Percentiles rank a stretch among this genome's conserved stretches.
Conservation (phyloP, 257 asterid genomes). For the Solanum chiquidenum region DNA sequence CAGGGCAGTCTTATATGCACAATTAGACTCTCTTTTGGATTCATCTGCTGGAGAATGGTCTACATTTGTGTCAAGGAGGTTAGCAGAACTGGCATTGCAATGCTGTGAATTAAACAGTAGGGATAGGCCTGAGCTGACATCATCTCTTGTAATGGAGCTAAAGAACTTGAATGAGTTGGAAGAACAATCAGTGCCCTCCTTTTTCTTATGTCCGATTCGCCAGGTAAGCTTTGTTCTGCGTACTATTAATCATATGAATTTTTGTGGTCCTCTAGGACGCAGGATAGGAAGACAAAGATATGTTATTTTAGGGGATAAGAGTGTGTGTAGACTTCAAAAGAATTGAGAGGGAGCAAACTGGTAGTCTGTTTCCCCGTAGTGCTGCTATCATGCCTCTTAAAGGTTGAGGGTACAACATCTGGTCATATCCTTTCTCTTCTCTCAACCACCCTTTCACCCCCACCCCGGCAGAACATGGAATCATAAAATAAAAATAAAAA, state of each 20-base stretch:
- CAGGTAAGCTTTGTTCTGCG: constrained; percentile 25
- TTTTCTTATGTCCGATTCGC: constrained; percentile 76
- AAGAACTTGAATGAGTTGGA: constrained; percentile 49
- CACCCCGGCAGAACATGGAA: neutral
- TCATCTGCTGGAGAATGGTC: constrained; percentile 79
- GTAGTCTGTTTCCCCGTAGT: neutral
- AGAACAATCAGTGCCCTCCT: constrained; percentile 53
- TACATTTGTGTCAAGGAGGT: constrained; percentile 45
- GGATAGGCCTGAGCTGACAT: constrained; percentile 56
- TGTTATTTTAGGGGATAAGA: neutral
- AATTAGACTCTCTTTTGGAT: constrained; percentile 42
- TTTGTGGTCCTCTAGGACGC: neutral
- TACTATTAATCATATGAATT: neutral
- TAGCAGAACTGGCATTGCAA: constrained; percentile 62
- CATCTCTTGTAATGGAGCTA: constrained; percentile 49
- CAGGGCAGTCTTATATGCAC: constrained; percentile 29
- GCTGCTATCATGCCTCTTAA: neutral
- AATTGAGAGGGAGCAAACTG: neutral
- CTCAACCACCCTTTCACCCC: neutral
- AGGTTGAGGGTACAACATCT: neutral
- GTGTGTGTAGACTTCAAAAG: neutral
- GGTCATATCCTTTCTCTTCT: neutral
- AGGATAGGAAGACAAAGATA: neutral
- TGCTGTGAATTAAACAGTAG: constrained; percentile 56
- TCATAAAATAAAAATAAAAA: neutral